Evolutionary conservation across 1,284 basidiomycete species (phyloP).

Genomic region (Austroboletus novae-zelandiae): DNA sequence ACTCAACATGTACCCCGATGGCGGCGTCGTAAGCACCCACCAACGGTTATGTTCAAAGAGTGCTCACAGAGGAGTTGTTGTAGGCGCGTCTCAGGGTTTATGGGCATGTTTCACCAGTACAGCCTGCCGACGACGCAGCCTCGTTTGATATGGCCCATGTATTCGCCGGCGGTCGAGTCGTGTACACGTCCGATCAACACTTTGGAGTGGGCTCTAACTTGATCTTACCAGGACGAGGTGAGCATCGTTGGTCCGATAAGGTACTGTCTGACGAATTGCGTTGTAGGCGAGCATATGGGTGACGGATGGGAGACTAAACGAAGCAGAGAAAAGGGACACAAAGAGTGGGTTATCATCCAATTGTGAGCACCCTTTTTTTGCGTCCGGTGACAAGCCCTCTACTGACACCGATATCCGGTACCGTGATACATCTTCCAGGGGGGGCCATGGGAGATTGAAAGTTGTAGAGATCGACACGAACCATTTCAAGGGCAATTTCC

Average conservation of each 20-base stretch:
- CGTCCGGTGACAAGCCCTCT: neutral
- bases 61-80: slow-evolving; percentile 6
- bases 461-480: slow-evolving; percentile 90
- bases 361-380: slow-evolving; percentile 53
- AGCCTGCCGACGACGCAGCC: slow-evolving; percentile 49
- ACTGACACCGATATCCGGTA: neutral
- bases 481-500: slow-evolving; percentile 97
- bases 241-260: slow-evolving; percentile 2
- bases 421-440: slow-evolving; percentile 39
- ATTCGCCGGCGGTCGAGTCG: slow-evolving; percentile 83
- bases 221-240: slow-evolving; percentile 85
- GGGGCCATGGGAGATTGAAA: slow-evolving; percentile 67
- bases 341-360: slow-evolving; percentile 90
- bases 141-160: slow-evolving; percentile 87
- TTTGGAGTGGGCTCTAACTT: slow-evolving; percentile 92
- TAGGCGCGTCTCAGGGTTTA: slow-evolving; percentile 88
- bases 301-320: slow-evolving; percentile 99
- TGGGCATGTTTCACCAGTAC: slow-evolving; percentile 69
- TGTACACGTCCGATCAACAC: slow-evolving; percentile 87
- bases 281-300: slow-evolving; percentile 82
- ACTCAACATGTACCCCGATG: slow-evolving; percentile 95
- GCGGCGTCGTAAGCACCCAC: slow-evolving; percentile 74
- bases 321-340: slow-evolving; percentile 75
- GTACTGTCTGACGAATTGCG: neutral
- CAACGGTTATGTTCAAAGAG: neutral